Evolutionary conservation across 129 eudicot species (phyloP), one percentile per base, ranked within the genome.

Genomic region (Saussurea involucrata): DNA sequence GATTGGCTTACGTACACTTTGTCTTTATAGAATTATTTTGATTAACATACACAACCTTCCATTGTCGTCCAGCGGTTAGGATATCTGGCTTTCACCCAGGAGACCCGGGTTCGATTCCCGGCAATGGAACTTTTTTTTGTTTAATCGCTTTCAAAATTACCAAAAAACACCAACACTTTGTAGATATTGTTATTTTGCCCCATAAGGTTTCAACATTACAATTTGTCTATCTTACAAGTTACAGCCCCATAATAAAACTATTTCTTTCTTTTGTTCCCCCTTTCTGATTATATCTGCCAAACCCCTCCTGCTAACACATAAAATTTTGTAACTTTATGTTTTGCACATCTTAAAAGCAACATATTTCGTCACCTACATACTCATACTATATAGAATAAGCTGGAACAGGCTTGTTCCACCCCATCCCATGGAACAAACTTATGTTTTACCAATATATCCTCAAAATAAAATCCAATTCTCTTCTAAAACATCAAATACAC

Each of bases 71-170:
- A 94, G 98, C 92, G 97, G 97, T 95, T 87, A 95, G 97, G 97
- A 95, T 95, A 86, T 86, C 94, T 91, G 97, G 98, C 97, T 95
- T 95, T 95, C 98, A 95, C 96, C 98, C 94, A 91, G 94, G 98
- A 83, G 98, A 95, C 97, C 97, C 98, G 97, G 97, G 96, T 95
- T 95, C 97, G 89, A 91, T 95, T 91, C 98, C 97, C 96, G 96
- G 98, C 90, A 95, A 87, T 69, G 94, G 96, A 93, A 93, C 46
- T 76, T 66, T 28, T 44, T 53, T 0, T 15, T 27, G n/a, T 46
- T 15, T 3, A 46, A 15, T 21, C 21, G 21, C 21, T 46, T 49
- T 18, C 2, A 53, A 4, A 53, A 53, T 53, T 53, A 53, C 61
- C 7, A 53, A 53, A 53, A 53, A 4, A 7, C 24, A n/a, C 61